A percentile compares a stretch with the other conserved stretches of the same genome.
Conservation (phyloP, 805 yeast species). For the Tetrapisispora phaffii region DNA sequence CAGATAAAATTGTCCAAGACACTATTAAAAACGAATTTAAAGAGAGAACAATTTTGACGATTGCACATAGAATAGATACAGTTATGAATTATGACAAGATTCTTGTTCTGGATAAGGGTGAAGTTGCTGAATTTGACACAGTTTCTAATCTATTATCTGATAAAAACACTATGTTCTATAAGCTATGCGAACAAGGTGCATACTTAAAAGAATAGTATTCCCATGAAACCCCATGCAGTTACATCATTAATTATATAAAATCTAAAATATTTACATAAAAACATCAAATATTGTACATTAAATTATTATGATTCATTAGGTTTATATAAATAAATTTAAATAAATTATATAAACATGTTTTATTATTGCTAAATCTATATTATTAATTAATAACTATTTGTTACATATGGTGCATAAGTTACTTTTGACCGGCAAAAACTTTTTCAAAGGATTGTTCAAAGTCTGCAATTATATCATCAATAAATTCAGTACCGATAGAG, state of each 20-base stretch:
- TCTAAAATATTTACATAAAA: not conserved
- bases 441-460: slow-evolving; percentile 74
- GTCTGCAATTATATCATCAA: slow-evolving; percentile 84
- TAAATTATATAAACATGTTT: not conserved
- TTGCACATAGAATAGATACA: slow-evolving; percentile 84
- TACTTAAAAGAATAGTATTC: slow-evolving; percentile 11
- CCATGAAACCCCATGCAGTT: not conserved
- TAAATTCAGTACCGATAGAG: slow-evolving; percentile 82
- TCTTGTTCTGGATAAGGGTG: slow-evolving; percentile 64
- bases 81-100: slow-evolving; percentile 77
- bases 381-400: not conserved
- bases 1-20: slow-evolving; percentile 69
- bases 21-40: slow-evolving; percentile 66
- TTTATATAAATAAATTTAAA: not conserved
- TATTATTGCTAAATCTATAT: not conserved
- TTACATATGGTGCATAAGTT: not conserved
- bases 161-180: slow-evolving; percentile 39
- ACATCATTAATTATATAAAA: not conserved
- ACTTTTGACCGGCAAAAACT: slow-evolving; percentile 35
- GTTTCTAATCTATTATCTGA: slow-evolving; percentile 44
- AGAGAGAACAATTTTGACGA: slow-evolving; percentile 73
- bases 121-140: slow-evolving; percentile 65
- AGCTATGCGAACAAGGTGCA: slow-evolving; percentile 46
- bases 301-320: no score
- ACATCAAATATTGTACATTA: no score